phyloP scores from a whole-genome alignment of 1,284 basidiomycete species.

The Coniferiporia weirii region DNA sequence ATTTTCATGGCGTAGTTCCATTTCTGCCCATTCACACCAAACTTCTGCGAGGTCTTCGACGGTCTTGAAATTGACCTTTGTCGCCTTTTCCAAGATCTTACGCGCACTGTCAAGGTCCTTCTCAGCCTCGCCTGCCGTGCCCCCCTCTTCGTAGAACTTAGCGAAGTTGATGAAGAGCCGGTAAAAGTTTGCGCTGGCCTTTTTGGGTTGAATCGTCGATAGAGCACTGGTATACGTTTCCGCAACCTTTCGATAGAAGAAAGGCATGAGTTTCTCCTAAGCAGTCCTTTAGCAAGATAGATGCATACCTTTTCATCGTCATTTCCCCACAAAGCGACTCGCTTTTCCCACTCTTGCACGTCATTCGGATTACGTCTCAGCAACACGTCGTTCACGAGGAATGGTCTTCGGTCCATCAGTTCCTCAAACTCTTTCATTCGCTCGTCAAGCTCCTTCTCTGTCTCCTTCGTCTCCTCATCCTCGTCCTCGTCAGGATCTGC shows the following conservation, averaged over 20 bases:
- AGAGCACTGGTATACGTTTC: constrained; percentile 90
- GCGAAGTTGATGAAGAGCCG: constrained; percentile 94
- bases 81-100: constrained; percentile 89
- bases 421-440: constrained; percentile 94
- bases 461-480: constrained; percentile 70
- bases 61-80: constrained; percentile 88
- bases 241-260: constrained; percentile 55
- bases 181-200: constrained; percentile 89
- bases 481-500: constrained; percentile 66
- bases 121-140: constrained; percentile 72
- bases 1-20: constrained; percentile 97
- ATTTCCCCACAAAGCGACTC: constrained; percentile 89
- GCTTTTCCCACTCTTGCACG: constrained; percentile 99
- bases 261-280: background rate
- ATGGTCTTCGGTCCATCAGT: constrained; percentile 92
- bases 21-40: constrained; percentile 99
- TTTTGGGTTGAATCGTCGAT: constrained; percentile 84
- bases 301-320: constrained; percentile 80
- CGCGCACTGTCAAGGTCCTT: constrained; percentile 81
- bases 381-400: constrained; percentile 95
- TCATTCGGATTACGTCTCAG: constrained; percentile 94
- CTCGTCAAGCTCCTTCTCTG: constrained; percentile 81
- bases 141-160: constrained; percentile 96
- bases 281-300: background rate
- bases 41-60: constrained; percentile 98